phyloP scores from a whole-genome alignment of 306 rosid species.

The Adenanthera pavonina region DNA sequence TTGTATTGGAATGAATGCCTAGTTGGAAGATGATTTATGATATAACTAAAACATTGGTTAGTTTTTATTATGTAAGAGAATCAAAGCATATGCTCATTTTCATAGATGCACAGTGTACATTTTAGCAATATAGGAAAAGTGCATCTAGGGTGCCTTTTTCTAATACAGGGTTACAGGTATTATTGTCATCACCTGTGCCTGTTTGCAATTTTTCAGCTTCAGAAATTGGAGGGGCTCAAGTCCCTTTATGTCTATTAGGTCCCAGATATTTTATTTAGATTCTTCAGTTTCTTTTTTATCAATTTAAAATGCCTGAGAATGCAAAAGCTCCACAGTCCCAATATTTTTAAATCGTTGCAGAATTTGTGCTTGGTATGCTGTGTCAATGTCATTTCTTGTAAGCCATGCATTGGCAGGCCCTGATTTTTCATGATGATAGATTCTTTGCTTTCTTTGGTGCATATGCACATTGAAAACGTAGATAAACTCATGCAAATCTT shows the following conservation, averaged over 20 bases:
- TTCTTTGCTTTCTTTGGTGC: slow-evolving; percentile 1
- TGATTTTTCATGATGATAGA: slow-evolving; percentile 27
- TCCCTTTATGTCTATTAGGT: background rate
- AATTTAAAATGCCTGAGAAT: background rate
- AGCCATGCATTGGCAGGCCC: background rate
- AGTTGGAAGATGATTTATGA: background rate
- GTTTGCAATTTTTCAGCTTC: background rate
- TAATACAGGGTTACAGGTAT: background rate
- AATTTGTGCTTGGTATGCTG: background rate
- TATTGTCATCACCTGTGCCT: slow-evolving; percentile 1
- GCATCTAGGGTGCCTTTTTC: background rate
- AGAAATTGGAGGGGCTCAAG: background rate
- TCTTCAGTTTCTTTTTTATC: background rate
- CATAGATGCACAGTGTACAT: background rate
- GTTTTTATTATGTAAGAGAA: background rate
- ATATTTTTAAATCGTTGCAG: background rate
- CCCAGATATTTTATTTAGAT: background rate
- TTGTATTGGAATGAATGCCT: slow-evolving; percentile 2
- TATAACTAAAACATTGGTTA: background rate
- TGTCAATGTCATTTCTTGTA: background rate
- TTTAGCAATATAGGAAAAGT: background rate
- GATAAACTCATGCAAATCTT: background rate
- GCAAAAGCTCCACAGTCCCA: background rate
- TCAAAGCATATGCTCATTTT: background rate
- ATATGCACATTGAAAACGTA: background rate